Conservation (phyloP, 371 early-diverging fungal species). For the Smittium culicis region DNA sequence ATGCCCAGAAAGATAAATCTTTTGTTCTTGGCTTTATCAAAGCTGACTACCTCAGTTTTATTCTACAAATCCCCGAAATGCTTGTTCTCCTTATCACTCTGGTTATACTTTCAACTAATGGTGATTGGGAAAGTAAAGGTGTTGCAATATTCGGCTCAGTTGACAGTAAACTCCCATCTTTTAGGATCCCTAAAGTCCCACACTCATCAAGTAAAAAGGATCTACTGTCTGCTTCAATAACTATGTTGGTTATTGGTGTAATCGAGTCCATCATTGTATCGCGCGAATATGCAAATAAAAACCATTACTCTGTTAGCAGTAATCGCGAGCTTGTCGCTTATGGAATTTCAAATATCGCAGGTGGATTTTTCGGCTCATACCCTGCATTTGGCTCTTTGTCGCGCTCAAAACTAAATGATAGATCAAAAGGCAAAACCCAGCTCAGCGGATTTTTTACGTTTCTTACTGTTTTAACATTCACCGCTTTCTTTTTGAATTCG, state of each 20-base stretch:
- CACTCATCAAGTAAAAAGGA: conserved; percentile 45
- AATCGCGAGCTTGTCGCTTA: conserved; percentile 91
- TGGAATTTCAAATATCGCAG: conserved; percentile 66
- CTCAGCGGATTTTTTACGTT: conserved; percentile 70
- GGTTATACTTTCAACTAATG: conserved; percentile 43
- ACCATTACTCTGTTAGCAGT: conserved; percentile 76
- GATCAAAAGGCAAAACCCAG: conserved; percentile 78
- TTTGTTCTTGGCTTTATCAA: conserved; percentile 22
- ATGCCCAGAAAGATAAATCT: not conserved
- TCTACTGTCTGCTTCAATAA: conserved; percentile 47
- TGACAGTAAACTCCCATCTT: conserved; percentile 42
- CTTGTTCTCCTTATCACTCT: conserved; percentile 59
- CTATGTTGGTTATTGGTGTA: conserved; percentile 84
- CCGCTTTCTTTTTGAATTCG: conserved; percentile 57
- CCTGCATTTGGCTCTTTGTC: conserved; percentile 85
- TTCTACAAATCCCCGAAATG: conserved; percentile 75
- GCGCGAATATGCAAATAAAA: conserved; percentile 71
- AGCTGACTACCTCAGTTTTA: conserved; percentile 23
- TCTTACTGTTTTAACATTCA: conserved; percentile 54
- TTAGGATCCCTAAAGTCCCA: conserved; percentile 45
- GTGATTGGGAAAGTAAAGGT: conserved; percentile 45
- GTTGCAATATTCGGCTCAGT: conserved; percentile 60
- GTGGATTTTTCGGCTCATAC: conserved; percentile 66
- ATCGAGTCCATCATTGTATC: conserved; percentile 87
- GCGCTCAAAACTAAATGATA: conserved; percentile 77